Base-by-base conservation (phyloP, 176 grass and related monocot genomes). In the Tillandsia leiboldiana region DNA sequence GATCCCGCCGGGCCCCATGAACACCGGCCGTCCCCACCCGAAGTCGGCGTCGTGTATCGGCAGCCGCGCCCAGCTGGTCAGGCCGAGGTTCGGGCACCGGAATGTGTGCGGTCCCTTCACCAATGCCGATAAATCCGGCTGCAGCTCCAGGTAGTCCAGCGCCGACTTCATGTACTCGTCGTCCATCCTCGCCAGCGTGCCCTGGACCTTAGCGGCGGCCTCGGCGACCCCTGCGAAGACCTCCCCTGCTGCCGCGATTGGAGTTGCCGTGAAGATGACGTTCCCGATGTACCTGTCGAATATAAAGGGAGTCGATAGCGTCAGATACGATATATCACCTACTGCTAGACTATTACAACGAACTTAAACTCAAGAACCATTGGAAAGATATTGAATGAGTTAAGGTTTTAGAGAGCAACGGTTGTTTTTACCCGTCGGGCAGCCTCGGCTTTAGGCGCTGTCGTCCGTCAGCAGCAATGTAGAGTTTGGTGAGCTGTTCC, bases 31-130 rank as follows among this genome's bases (percentile, higher is more conserved):
- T 0, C 91, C 91, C 91, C 91, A 96, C 50, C 88, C 91, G 0
- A 96, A 96, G 70, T 96, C 85, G 0, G 91, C 83, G 0, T 96
- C 85, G 11, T 96, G 85, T 56, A 96, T 96, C 0, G 88, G 91
- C 51, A 96, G 53, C n/a, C 88, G 87, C 28, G 83, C 85, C 92
- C 92, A 96, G 73, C 92, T 96, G 1, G 92, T 96, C 14, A 96
- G 72, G 26, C 88, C 92, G 0, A 96, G 73, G 78, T 96, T 96
- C 1, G 88, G 88, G 67, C 85, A 91, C 49, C 80, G 78, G 75
- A 91, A 96, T 24, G 92, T 96, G 85, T 91, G 85, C 0, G 92
- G 85, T 15, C 92, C 92, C 2, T 85, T 78, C 14, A 86, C 92
- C 66, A 96, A 23, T 17, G 85, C 85, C 47, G 77, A 80, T 11